Percentiles rank a stretch among this genome's conserved stretches.
phyloP scores from a whole-genome alignment of 148 eudicot genomes.

The Persicaria tinctoria region DNA sequence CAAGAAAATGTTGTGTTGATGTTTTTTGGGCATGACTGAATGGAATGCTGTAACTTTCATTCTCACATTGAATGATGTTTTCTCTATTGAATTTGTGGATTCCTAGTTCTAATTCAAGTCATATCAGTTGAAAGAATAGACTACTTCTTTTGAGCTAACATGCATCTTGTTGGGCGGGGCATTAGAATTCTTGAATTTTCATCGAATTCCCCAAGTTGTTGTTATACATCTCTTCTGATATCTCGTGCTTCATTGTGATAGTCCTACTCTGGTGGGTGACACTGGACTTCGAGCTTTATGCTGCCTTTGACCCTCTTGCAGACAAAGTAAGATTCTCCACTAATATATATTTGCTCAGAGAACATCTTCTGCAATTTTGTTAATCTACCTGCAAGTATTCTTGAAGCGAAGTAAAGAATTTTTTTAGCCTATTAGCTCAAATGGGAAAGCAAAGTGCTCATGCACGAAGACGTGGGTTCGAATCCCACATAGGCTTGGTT shows the following conservation, averaged over 20 bases:
- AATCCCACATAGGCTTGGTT: too few species aligned
- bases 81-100: background rate
- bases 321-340: slow-evolving; percentile 27
- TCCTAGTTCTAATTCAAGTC: background rate
- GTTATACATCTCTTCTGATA: background rate
- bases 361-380: background rate
- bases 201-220: background rate
- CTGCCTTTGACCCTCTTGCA: slow-evolving; percentile 95
- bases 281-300: slow-evolving; percentile 94
- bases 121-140: background rate
- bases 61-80: background rate
- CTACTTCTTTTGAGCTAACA: background rate
- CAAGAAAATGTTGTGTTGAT: too few species aligned
- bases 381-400: background rate
- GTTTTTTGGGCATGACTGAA: too few species aligned
- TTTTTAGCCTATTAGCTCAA: too few species aligned
- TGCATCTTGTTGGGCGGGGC: background rate
- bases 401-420: background rate
- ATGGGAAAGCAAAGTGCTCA: too few species aligned
- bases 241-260: slow-evolving; percentile 28
- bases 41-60: background rate
- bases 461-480: too few species aligned
- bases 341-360: slow-evolving; percentile 7
- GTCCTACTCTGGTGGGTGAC: slow-evolving; percentile 98
- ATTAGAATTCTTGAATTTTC: slow-evolving; percentile 7